Evolutionary conservation across 768 basidiomycete species (phyloP), one percentile per base, ranked within the genome.

Genomic region (Lentinula boryana): DNA sequence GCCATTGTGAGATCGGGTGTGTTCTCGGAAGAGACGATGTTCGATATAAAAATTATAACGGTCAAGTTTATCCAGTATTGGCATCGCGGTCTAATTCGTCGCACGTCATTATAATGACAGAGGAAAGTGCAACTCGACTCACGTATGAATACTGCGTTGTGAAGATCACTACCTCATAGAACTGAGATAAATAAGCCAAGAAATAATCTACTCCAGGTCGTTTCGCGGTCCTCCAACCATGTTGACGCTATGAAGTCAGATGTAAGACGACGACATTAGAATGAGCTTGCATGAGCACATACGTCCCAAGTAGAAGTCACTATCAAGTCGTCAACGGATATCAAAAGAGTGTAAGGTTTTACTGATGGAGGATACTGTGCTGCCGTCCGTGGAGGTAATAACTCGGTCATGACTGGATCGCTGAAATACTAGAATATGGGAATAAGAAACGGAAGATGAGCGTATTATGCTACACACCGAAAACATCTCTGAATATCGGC

Each of bases 191-290:
- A 72, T 99, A 99, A 31, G 85, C 95, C 36, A 99, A 80, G 83
- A 99, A 99, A 75, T 99, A 98, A 70, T 99, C 97, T 15, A 95
- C 91, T 4, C 97, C 97, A 1, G 97, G 96, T 36, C 97, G 86
- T 75, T 98, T 99, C 5, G 95, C 96, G 3, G 96, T 98, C 65
- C 93, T 81, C 96, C 97, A 99, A 56, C 97, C 97, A 67, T 92
- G 81, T 75, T 92, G 84, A 58, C 95, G 86, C 94, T 97, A 61
- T 18, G 15, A 48, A 32, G 57, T 35, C 59, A 36, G 56, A 38
- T 56, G 59, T 50, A 51, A 31, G 6, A 23, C 15, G 18, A n/a
- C 52, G 35, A 38, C n/a, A 58, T 35, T 44, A 44, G 21, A 56
- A 31, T 57, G 23, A 16, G 43, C 13, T 16, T 16, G 44, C 10